These are phyloP conservation scores for Hibiscus trionum DNA, from an alignment of 345 rosid species.

Conservation along the genomic window DNA sequence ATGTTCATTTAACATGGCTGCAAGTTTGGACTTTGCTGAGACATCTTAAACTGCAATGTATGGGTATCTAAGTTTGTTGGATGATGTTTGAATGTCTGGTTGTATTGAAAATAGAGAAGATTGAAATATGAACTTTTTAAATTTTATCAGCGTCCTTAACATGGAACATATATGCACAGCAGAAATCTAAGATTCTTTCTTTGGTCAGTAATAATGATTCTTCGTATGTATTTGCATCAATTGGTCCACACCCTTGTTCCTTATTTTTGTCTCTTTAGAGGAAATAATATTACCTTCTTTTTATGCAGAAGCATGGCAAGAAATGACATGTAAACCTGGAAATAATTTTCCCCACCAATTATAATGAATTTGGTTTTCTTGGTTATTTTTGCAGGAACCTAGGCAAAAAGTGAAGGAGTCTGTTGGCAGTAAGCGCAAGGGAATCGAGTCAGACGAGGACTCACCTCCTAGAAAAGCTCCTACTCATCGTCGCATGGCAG, in stretches of 20 bases:
- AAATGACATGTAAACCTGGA: background rate
- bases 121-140: background rate
- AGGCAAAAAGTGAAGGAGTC: conserved; percentile 44
- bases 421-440: conserved; percentile 60
- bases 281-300: background rate
- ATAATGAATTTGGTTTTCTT: background rate
- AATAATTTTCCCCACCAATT: background rate
- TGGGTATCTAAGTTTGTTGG: background rate
- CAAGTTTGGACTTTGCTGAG: background rate
- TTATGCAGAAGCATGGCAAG: background rate
- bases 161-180: background rate
- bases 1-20: background rate
- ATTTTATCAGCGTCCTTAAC: background rate
- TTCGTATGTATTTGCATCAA: background rate
- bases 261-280: background rate
- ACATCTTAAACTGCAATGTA: background rate
- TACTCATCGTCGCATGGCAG: conserved; percentile 72
- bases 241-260: background rate
- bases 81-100: background rate
- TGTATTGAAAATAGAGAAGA: background rate
- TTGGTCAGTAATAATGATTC: background rate
- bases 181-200: background rate
- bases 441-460: conserved; percentile 84
- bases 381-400: conserved; percentile 37
- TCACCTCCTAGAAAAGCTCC: conserved; percentile 74